Base-by-base conservation (phyloP, 805 yeast genomes). In the Candida wancherniae region DNA sequence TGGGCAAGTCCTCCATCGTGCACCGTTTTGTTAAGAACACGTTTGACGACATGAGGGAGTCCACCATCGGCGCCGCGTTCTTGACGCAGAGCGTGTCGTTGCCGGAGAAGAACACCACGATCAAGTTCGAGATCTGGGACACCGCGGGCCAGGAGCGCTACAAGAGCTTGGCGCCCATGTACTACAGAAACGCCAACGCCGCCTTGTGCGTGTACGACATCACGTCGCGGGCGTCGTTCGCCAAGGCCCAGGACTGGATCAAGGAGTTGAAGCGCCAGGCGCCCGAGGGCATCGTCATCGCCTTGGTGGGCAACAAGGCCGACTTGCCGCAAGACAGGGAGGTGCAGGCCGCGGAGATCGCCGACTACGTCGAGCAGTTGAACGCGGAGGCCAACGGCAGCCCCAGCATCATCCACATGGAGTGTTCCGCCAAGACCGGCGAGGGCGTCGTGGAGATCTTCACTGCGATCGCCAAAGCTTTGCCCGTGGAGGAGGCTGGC, bases 101-200 rank as follows among this genome's bases (percentile, higher is more conserved):
- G 24, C 46, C 51, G 84, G 92, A 29, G 82, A 80, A 39, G 74
- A 81, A 50, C 14, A 38, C 49, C 20, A 84, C 92, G 6, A 84
- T 90, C 52, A 90, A 92, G 58, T 87, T 85, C 55, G 95, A 84
- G 54, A 85, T 84, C 37, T 84, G 95, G 94, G 97, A 88, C 56
- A 88, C 97, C 9, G 97, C 97, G 2, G 98, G 98, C 13, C 97
- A 90, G 66, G 98, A 90, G 58, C 66, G 98, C 42, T 90, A 90
- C 67, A 96, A 97, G 10, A 80, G 90, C 15, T 71, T 90, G 50
- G 97, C 97, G 1, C 97, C 97, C 17, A 82, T 90, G 92, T 90
- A 90, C 61, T 90, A 90, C 64, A 75, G 98, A 55, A 90, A 92
- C 52, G 97, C 98, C 10, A 96, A 88, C 56, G 94, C 95, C 16